Percentiles rank a stretch among this genome's conserved stretches.
Conservation (phyloP, 2,329 filamentous ascomycete genomes). For the Proliferodiscus dingleyae region DNA sequence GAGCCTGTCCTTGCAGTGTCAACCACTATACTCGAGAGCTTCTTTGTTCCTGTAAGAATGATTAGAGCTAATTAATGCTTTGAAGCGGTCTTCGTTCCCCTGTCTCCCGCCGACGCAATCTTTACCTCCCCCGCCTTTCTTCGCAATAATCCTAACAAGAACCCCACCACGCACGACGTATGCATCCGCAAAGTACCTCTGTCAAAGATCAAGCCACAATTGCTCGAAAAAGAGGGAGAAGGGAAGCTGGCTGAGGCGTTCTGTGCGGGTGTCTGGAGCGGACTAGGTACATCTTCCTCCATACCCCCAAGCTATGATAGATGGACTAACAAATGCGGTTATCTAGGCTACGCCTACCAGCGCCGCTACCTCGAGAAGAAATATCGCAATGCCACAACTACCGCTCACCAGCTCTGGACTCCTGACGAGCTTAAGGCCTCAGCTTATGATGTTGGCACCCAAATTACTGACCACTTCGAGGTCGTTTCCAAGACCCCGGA, state of each 20-base stretch:
- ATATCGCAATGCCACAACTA: conserved; percentile 48
- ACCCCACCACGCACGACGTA: conserved; percentile 60
- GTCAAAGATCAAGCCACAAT: conserved; percentile 57
- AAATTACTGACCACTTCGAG: conserved; percentile 68
- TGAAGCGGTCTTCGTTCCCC: conserved; percentile 43
- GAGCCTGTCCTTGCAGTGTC: too few relatives aligned
- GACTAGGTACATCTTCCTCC: conserved; percentile 42
- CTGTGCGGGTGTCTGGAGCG: conserved; percentile 28
- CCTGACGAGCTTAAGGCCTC: conserved; percentile 48
- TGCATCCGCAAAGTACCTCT: conserved; percentile 60
- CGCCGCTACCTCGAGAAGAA: conserved; percentile 54
- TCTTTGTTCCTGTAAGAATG: too few relatives aligned
- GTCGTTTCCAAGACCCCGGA: conserved; percentile 59
- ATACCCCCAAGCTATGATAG: not conserved
- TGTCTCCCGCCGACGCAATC: conserved; percentile 55
- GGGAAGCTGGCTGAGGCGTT: conserved; percentile 46
- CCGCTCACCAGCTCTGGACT: conserved; percentile 58
- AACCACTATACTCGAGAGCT: too few relatives aligned
- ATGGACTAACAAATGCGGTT: not conserved
- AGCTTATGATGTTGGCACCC: conserved; percentile 57
- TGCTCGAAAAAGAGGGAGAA: conserved; percentile 61
- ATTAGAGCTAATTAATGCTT: conserved; percentile 11
- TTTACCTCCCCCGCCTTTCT: conserved; percentile 53
- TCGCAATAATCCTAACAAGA: conserved; percentile 56
- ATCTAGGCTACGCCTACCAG: conserved; percentile 50